Conservation (phyloP, 176 grass and related monocot species). For the Cenchrus americanus region DNA sequence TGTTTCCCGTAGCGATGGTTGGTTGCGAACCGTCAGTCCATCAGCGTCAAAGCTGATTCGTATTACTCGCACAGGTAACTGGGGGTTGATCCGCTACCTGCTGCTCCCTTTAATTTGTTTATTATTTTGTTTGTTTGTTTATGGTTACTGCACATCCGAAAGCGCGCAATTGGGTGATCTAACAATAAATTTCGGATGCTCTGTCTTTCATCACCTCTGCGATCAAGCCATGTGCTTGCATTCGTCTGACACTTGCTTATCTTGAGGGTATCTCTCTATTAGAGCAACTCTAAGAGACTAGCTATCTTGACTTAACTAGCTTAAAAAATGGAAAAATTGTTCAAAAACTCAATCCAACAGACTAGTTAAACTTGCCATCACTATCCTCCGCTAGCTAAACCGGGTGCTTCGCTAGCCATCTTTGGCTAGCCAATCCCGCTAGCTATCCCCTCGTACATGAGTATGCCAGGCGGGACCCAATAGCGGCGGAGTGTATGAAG, state of each 20-base stretch:
- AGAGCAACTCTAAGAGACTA: too few species aligned
- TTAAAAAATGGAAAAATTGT: too few species aligned
- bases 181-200: slow-evolving; percentile 20
- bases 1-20: too few species aligned
- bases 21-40: slow-evolving; percentile 32
- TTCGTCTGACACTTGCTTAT: slow-evolving; percentile 1
- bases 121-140: not conserved
- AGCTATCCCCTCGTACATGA: too few species aligned
- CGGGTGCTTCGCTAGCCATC: too few species aligned
- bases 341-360: too few species aligned
- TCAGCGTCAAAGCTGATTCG: slow-evolving; percentile 31
- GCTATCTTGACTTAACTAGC: too few species aligned
- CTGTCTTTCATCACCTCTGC: not conserved
- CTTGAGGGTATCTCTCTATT: not conserved
- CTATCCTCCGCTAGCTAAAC: too few species aligned
- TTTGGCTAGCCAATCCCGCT: too few species aligned
- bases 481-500: too few species aligned
- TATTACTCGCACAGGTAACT: not conserved
- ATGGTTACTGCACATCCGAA: not conserved
- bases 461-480: too few species aligned
- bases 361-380: too few species aligned
- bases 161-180: slow-evolving; percentile 5
- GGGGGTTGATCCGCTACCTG: slow-evolving; percentile 31
- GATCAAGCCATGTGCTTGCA: slow-evolving; percentile 26
- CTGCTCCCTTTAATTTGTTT: not conserved